Evolutionary conservation across 306 rosid genomes (phyloP).

Genomic region (Sechiopsis laciniata): DNA sequence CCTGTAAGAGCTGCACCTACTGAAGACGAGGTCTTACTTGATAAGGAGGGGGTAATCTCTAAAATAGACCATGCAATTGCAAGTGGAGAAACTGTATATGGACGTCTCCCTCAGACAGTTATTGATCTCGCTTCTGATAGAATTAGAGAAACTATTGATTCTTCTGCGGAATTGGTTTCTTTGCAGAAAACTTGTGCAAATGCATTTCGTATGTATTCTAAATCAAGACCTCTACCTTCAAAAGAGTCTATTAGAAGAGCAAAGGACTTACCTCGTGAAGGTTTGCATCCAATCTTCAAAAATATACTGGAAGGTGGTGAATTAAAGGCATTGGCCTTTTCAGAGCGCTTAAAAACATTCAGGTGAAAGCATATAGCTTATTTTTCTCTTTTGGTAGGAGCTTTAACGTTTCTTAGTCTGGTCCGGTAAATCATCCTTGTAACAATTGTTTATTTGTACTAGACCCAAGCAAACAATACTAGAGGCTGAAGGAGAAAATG

Average conservation of each 20-base stretch:
- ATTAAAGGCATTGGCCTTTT: conserved; percentile 84
- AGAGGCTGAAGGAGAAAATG: conserved; percentile 92
- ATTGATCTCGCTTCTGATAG: conserved; percentile 84
- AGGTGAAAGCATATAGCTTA: conserved; percentile 37
- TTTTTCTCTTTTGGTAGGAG: background rate
- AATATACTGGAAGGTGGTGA: conserved; percentile 72
- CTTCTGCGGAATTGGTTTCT: conserved; percentile 48
- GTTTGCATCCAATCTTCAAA: conserved; percentile 82
- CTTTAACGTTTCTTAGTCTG: background rate
- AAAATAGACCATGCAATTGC: conserved; percentile 66
- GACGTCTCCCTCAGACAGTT: conserved; percentile 81
- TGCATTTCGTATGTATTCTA: conserved; percentile 73
- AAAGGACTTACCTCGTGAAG: conserved; percentile 69
- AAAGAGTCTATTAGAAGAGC: conserved; percentile 82
- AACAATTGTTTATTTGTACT: conserved; percentile 27
- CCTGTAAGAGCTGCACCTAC: conserved; percentile 78
- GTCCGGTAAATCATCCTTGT: background rate
- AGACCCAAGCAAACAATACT: conserved; percentile 91
- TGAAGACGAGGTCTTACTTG: conserved; percentile 71
- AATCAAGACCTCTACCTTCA: conserved; percentile 79
- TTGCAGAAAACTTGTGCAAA: conserved; percentile 70
- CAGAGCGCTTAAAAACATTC: conserved; percentile 85
- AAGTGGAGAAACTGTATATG: conserved; percentile 75
- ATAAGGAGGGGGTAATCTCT: conserved; percentile 59
- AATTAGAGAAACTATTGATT: conserved; percentile 69